Evolutionary conservation across 495 filamentous ascomycete species (phyloP).

Genomic region (Aspergillus cavernicola): DNA sequence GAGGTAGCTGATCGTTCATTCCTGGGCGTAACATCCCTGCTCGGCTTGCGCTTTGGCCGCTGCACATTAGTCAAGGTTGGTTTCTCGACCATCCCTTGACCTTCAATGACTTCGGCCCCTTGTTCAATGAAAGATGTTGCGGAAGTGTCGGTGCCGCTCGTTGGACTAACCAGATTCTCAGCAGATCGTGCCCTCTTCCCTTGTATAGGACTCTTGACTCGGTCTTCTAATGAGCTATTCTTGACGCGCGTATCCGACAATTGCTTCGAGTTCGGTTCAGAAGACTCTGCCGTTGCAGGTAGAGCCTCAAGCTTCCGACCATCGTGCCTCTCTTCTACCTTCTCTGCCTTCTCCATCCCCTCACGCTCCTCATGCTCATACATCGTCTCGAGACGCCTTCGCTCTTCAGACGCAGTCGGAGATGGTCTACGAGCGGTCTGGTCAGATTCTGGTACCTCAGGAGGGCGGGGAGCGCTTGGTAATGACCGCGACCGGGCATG

Average conservation of each 20-base stretch:
- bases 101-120: constrained; percentile 33
- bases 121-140: constrained; percentile 24
- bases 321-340: constrained; percentile 8
- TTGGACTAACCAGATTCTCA: constrained; percentile 19
- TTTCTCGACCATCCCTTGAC: constrained; percentile 33
- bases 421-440: constrained; percentile 21
- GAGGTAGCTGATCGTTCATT: constrained; percentile 27
- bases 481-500: constrained; percentile 55
- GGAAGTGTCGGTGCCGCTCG: constrained; percentile 21
- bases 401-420: constrained; percentile 30
- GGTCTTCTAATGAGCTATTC: no score
- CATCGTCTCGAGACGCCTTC: constrained; percentile 38
- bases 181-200: constrained; percentile 18
- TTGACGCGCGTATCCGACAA: no score
- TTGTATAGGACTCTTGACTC: constrained; percentile 11
- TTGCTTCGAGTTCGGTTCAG: neutral
- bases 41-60: constrained; percentile 33
- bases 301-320: constrained; percentile 13
- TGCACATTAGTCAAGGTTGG: constrained; percentile 30
- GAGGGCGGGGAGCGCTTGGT: constrained; percentile 39
- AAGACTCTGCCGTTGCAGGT: neutral
- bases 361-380: constrained; percentile 37
- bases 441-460: constrained; percentile 17
- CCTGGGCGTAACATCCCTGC: constrained; percentile 23
- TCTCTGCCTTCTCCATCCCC: constrained; percentile 7